Conservation (phyloP, 768 basidiomycete genomes). For the Agaricus blazei region DNA sequence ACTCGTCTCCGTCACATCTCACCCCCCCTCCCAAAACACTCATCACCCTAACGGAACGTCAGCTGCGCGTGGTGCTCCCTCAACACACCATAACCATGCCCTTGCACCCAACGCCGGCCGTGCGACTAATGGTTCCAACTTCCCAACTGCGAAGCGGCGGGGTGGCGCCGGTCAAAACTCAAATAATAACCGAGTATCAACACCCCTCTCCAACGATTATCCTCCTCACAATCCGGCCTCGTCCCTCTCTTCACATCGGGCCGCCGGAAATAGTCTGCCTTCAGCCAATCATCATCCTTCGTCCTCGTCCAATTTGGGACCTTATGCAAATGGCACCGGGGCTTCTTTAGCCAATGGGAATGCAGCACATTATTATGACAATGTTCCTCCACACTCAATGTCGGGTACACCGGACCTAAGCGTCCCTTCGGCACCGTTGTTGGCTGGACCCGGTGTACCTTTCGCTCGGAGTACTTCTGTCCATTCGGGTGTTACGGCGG, state of each 20-base stretch:
- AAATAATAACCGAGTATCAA: slow-evolving; percentile 31
- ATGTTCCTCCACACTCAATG: slow-evolving; percentile 38
- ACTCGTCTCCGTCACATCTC: slow-evolving; percentile 65
- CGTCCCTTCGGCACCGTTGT: slow-evolving; percentile 45
- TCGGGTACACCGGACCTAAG: slow-evolving; percentile 43
- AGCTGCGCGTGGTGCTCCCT: slow-evolving; percentile 21
- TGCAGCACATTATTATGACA: slow-evolving; percentile 24
- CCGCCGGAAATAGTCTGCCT: slow-evolving; percentile 13
- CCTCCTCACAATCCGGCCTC: slow-evolving; percentile 18
- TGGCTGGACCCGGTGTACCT: slow-evolving; percentile 80
- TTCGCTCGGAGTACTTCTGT: slow-evolving; percentile 43
- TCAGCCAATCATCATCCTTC: slow-evolving; percentile 18
- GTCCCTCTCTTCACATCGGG: slow-evolving; percentile 28
- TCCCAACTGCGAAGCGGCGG: slow-evolving; percentile 38
- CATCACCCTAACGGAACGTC: slow-evolving; percentile 20
- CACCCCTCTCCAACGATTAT: slow-evolving; percentile 34
- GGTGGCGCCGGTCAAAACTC: slow-evolving; percentile 21
- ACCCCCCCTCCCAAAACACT: slow-evolving; percentile 37
- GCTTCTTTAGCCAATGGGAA: slow-evolving; percentile 13
- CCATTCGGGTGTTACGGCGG: slow-evolving; percentile 25
- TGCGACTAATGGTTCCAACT: slow-evolving; percentile 13
- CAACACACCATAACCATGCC: slow-evolving; percentile 11
- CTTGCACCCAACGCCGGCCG: not conserved
- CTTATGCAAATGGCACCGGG: slow-evolving; percentile 16
- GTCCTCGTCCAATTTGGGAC: slow-evolving; percentile 15